Percentiles rank a stretch among this genome's conserved stretches.
phyloP scores from a whole-genome alignment of 768 basidiomycete species.

The Hericium erinaceus region DNA sequence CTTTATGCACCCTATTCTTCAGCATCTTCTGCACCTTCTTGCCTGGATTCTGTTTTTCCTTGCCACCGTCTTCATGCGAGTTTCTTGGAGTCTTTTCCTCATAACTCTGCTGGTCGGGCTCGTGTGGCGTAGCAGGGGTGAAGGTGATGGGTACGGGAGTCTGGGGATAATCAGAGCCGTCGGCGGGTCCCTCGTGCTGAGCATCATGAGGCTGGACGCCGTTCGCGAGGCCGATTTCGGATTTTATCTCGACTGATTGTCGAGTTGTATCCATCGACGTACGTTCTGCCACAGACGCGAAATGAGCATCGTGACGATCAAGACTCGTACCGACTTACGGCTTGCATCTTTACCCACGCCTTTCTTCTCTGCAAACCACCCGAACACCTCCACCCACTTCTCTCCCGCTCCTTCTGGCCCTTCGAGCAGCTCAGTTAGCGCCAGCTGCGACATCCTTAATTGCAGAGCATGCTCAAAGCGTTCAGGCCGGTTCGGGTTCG shows the following conservation, averaged over 20 bases:
- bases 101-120: background rate
- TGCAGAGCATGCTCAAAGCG: conserved; percentile 74
- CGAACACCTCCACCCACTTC: conserved; percentile 78
- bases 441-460: conserved; percentile 77
- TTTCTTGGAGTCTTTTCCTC: background rate
- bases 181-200: background rate
- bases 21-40: conserved; percentile 73
- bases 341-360: conserved; percentile 18
- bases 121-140: background rate
- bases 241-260: conserved; percentile 7
- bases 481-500: conserved; percentile 42
- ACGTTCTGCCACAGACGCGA: background rate
- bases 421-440: conserved; percentile 71
- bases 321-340: conserved; percentile 3
- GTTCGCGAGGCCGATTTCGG: background rate
- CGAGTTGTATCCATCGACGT: conserved; percentile 11
- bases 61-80: conserved; percentile 14
- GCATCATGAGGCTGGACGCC: background rate
- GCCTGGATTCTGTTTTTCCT: conserved; percentile 34
- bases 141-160: background rate
- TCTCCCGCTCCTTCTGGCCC: conserved; percentile 77
- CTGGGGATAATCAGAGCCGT: background rate
- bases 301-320: background rate
- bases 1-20: conserved; percentile 65
- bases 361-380: conserved; percentile 69